phyloP scores from a whole-genome alignment of 2,329 filamentous ascomycete species.

The Aspergillus niger region DNA sequence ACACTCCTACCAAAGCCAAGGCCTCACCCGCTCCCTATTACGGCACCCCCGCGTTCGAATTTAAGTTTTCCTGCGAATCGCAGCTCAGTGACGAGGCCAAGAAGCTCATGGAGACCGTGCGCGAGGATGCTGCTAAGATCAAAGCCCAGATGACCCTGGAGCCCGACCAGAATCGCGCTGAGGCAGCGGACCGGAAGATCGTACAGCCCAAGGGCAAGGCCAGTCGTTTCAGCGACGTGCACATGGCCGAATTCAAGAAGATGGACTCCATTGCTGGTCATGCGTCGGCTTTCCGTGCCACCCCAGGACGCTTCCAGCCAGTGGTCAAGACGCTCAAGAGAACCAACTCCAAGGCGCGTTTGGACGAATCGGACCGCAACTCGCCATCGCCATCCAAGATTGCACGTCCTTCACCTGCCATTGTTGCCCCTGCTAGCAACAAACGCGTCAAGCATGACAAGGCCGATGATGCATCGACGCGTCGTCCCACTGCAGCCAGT shows the following conservation, averaged over 20 bases:
- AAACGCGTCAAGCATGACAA: slow-evolving; percentile 72
- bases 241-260: slow-evolving; percentile 89
- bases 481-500: slow-evolving; percentile 43
- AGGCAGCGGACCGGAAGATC: slow-evolving; percentile 64
- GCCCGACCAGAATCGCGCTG: slow-evolving; percentile 46
- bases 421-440: slow-evolving; percentile 49
- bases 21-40: slow-evolving; percentile 37
- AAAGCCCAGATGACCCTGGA: slow-evolving; percentile 68
- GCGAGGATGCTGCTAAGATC: slow-evolving; percentile 70
- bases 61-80: slow-evolving; percentile 47
- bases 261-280: slow-evolving; percentile 96
- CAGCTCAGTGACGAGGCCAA: slow-evolving; percentile 54
- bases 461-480: slow-evolving; percentile 69
- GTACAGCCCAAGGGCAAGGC: slow-evolving; percentile 77
- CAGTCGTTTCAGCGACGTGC: slow-evolving; percentile 78
- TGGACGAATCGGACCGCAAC: slow-evolving; percentile 60
- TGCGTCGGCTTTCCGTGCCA: slow-evolving; percentile 68
- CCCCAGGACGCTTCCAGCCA: slow-evolving; percentile 46
- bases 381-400: slow-evolving; percentile 39
- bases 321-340: slow-evolving; percentile 52
- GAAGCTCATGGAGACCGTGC: slow-evolving; percentile 65
- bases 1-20: slow-evolving; percentile 48
- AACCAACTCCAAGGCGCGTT: slow-evolving; percentile 62
- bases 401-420: slow-evolving; percentile 31
- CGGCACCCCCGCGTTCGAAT: slow-evolving; percentile 49